Conservation (phyloP, 2,329 filamentous ascomycete species). For the Acrodontium crateriforme region DNA sequence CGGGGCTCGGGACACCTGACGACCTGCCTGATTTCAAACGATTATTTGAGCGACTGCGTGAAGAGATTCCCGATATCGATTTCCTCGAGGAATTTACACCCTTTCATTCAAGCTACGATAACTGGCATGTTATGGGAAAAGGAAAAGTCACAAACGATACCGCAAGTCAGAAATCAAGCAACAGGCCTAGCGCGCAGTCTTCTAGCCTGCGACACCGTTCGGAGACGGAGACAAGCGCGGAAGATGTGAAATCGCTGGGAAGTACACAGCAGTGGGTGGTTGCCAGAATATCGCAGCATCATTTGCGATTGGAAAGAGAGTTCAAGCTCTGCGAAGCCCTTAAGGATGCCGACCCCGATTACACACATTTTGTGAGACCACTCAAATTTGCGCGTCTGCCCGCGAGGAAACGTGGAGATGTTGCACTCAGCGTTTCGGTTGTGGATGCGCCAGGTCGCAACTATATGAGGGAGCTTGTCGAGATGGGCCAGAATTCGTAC, state of each 20-base stretch:
- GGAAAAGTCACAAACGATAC: conserved; percentile 25
- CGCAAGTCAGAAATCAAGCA: conserved; percentile 27
- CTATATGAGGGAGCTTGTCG: conserved; percentile 53
- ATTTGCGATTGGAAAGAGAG: conserved; percentile 70
- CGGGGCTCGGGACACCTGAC: conserved; percentile 3
- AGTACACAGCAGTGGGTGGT: no score
- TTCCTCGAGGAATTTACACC: conserved; percentile 26
- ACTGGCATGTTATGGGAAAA: conserved; percentile 50
- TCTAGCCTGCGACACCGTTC: conserved; percentile 14
- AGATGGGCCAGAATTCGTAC: conserved; percentile 54
- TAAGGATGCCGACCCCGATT: conserved; percentile 33
- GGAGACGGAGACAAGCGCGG: conserved; percentile 13
- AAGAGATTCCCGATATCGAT: conserved; percentile 21
- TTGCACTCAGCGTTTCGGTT: conserved; percentile 62
- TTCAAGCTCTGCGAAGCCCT: conserved; percentile 69
- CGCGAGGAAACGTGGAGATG: conserved; percentile 53
- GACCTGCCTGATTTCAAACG: conserved; percentile 16
- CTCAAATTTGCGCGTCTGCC: conserved; percentile 65
- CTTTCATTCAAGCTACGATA: conserved; percentile 57
- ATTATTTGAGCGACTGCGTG: conserved; percentile 20
- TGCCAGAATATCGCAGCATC: conserved; percentile 70
- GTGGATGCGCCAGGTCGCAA: conserved; percentile 69
- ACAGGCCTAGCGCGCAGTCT: conserved; percentile 10
- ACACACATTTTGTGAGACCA: conserved; percentile 64
- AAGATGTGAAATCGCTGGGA: no score